phyloP scores from a whole-genome alignment of 345 rosid genomes.

The Populus deltoides region DNA sequence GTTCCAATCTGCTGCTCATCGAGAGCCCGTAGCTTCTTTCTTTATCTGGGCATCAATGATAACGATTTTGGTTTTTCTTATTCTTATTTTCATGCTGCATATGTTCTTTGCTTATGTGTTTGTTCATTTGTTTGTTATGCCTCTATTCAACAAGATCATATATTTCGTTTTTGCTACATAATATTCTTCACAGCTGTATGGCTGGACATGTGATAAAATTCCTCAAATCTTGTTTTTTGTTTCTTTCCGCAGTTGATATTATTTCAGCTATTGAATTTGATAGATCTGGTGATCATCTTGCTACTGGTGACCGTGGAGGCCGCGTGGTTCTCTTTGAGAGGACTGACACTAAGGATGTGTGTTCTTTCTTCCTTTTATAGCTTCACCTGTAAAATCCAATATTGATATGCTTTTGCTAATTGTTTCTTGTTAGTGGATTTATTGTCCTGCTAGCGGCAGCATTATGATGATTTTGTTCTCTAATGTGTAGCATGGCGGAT shows the following conservation, averaged over 20 bases:
- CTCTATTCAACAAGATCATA: not conserved
- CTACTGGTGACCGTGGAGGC: slow-evolving; percentile 99
- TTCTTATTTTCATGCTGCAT: not conserved
- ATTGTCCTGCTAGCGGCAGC: not conserved
- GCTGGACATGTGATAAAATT: slow-evolving; percentile 1
- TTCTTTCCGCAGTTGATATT: slow-evolving; percentile 77
- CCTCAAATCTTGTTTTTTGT: slow-evolving; percentile 11
- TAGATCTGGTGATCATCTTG: slow-evolving; percentile 94
- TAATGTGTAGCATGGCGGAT: slow-evolving; percentile 61
- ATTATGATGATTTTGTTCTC: slow-evolving; percentile 9
- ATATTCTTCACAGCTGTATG: not conserved
- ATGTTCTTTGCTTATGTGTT: not conserved
- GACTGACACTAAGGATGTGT: slow-evolving; percentile 74
- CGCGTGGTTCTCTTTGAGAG: slow-evolving; percentile 99
- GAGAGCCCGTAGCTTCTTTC: not conserved
- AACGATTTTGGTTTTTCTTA: not conserved
- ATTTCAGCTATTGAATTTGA: slow-evolving; percentile 99
- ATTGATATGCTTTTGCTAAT: not conserved
- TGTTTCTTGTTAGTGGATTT: not conserved
- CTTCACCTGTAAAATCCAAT: slow-evolving; percentile 6
- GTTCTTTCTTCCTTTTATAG: slow-evolving; percentile 25
- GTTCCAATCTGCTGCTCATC: not conserved
- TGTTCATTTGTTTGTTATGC: not conserved
- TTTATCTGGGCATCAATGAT: not conserved
- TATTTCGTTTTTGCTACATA: not conserved